Evolutionary conservation across 345 rosid genomes (phyloP).

Genomic region (Jatropha curcas): DNA sequence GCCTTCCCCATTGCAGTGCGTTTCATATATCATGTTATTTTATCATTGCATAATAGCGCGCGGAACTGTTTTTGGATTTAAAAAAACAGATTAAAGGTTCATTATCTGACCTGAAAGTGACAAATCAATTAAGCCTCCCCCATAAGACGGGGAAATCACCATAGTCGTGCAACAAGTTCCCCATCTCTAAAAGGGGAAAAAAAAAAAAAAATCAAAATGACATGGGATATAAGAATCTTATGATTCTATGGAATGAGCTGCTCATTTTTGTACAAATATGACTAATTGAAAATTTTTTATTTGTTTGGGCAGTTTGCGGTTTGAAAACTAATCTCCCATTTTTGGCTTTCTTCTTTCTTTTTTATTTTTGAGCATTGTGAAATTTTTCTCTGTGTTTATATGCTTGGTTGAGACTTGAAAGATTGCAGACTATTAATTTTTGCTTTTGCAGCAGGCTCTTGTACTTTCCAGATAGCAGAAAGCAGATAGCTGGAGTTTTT

Average conservation of each 20-base stretch:
- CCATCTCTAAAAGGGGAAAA: background rate
- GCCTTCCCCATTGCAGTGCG: background rate
- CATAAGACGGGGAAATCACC: background rate
- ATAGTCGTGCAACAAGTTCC: background rate
- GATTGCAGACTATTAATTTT: slow-evolving; percentile 10
- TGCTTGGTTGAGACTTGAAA: background rate
- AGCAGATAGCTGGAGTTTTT: slow-evolving; percentile 13
- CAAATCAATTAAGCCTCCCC: background rate
- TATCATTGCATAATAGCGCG: background rate
- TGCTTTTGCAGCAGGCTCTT: slow-evolving; percentile 20
- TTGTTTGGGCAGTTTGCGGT: background rate
- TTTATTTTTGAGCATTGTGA: background rate
- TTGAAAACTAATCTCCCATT: background rate
- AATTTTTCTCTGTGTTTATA: background rate
- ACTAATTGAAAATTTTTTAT: background rate
- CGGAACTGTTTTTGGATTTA: background rate
- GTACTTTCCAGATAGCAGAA: slow-evolving; percentile 13
- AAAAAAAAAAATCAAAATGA: background rate
- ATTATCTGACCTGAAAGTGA: background rate
- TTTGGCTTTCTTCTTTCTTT: background rate
- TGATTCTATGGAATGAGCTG: background rate
- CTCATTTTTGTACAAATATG: background rate
- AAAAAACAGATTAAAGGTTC: background rate
- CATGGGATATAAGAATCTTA: background rate
- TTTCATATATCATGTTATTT: background rate